Evolutionary conservation across 2,329 filamentous ascomycete species (phyloP).

Genomic region (Geoglossum cookeanum): DNA sequence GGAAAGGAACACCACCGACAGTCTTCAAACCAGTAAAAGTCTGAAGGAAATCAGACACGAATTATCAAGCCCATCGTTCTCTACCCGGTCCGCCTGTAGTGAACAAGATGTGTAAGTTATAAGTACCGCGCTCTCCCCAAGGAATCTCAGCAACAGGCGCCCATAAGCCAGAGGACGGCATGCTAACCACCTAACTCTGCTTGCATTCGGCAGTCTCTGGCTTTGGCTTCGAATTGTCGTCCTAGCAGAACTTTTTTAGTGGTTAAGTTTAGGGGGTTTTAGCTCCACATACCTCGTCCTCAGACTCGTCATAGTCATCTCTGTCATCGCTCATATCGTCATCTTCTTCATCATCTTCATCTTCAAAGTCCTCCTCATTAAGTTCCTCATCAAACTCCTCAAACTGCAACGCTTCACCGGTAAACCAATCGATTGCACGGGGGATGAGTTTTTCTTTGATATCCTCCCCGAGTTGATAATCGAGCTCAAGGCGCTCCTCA

Average conservation of each 20-base stretch:
- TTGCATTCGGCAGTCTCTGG: conserved; percentile 93
- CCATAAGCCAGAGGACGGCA: not conserved
- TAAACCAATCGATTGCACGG: conserved; percentile 98
- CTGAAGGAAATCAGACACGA: not conserved
- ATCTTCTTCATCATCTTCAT: conserved; percentile 86
- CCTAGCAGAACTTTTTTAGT: conserved; percentile 29
- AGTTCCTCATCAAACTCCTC: conserved; percentile 82
- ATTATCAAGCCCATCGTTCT: not conserved
- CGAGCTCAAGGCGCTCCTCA: conserved; percentile 90
- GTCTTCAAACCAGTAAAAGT: not conserved
- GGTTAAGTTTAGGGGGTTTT: conserved; percentile 14
- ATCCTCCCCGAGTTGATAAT: conserved; percentile 97
- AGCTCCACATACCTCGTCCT: conserved; percentile 43
- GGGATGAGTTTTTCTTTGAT: conserved; percentile 99
- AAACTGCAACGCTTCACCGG: conserved; percentile 88
- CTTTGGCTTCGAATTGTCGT: conserved; percentile 76
- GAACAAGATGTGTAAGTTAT: not conserved
- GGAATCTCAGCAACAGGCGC: not conserved
- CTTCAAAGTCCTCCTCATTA: conserved; percentile 65
- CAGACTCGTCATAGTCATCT: conserved; percentile 64
- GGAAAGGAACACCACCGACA: not conserved
- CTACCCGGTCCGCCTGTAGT: not conserved
- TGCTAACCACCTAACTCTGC: conserved; percentile 48
- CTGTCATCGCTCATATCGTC: conserved; percentile 66
- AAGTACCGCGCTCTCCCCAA: not conserved